Conservation (phyloP, 768 basidiomycete genomes). For the Hortiboletus campestris region DNA sequence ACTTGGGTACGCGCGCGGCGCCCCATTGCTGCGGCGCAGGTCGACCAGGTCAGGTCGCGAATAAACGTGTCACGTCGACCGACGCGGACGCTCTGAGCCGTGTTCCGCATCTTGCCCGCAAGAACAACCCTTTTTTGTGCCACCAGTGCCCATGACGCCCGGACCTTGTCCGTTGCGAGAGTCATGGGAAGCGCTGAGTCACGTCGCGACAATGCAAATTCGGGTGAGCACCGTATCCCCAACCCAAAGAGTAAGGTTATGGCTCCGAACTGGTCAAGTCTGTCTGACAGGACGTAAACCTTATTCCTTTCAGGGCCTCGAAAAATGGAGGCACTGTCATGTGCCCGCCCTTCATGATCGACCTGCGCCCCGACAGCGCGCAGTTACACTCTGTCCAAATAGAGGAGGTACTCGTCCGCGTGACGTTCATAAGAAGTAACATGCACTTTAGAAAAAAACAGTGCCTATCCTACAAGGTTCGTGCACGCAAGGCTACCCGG, state of each 20-base stretch:
- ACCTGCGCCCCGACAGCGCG: slow-evolving; percentile 3
- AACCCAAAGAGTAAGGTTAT: slow-evolving; percentile 1
- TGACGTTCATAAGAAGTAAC: not conserved
- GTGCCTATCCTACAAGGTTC: not conserved
- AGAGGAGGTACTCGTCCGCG: not conserved
- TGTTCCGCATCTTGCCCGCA: not conserved
- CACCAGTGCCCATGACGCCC: not conserved
- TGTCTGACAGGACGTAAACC: not conserved
- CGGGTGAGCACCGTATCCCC: not conserved
- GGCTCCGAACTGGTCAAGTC: not conserved
- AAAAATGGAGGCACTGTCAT: slow-evolving; percentile 21
- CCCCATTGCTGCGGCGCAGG: slow-evolving; percentile 2
- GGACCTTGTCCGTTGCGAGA: slow-evolving; percentile 10
- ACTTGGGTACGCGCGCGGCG: not conserved
- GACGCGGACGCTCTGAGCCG: slow-evolving; percentile 6
- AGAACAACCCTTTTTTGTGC: not conserved
- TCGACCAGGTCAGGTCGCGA: not conserved
- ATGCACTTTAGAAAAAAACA: not conserved
- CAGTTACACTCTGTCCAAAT: not conserved
- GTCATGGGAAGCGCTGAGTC: not conserved
- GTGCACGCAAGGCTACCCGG: not conserved
- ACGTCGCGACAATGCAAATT: slow-evolving; percentile 3
- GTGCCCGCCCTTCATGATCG: slow-evolving; percentile 24
- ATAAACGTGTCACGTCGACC: slow-evolving; percentile 18
- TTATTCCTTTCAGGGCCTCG: not conserved